phyloP scores from a whole-genome alignment of 1,139 yeast genomes.

The Suhomyces ambrosiae region DNA sequence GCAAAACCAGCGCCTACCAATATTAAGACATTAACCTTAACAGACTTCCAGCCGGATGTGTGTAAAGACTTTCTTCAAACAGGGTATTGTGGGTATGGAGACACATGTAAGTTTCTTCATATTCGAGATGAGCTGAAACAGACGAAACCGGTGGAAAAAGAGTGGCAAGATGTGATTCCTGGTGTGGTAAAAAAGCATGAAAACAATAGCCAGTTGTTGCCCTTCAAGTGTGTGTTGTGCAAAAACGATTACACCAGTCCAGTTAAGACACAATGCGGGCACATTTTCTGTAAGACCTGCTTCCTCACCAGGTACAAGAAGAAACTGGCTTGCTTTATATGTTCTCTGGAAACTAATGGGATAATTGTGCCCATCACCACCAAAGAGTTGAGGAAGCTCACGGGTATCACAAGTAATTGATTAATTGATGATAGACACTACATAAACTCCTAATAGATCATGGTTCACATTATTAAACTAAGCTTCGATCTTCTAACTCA shows the following conservation, averaged over 20 bases:
- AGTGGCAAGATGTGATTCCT: conserved; percentile 62
- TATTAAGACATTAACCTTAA: conserved; percentile 69
- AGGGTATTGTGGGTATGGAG: conserved; percentile 97
- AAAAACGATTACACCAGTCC: conserved; percentile 58
- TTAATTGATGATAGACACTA: background rate
- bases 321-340: conserved; percentile 53
- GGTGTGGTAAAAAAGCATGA: no score
- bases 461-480: no score
- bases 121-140: conserved; percentile 83
- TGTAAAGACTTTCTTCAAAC: conserved; percentile 92
- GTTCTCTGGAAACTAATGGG: conserved; percentile 62
- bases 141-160: conserved; percentile 67
- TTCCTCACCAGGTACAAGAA: conserved; percentile 53
- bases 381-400: conserved; percentile 10
- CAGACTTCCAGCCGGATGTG: conserved; percentile 91
- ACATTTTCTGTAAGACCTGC: conserved; percentile 67
- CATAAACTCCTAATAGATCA: no score
- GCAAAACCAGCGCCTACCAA: conserved; percentile 44
- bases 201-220: no score
- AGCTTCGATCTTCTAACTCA: no score
- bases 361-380: conserved; percentile 37
- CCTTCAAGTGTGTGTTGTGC: conserved; percentile 70
- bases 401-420: no score
- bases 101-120: conserved; percentile 94
- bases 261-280: conserved; percentile 64